These are phyloP conservation scores for Alternaria viburni DNA, from an alignment of 2,329 filamentous ascomycete species.

Conservation along the genomic window DNA sequence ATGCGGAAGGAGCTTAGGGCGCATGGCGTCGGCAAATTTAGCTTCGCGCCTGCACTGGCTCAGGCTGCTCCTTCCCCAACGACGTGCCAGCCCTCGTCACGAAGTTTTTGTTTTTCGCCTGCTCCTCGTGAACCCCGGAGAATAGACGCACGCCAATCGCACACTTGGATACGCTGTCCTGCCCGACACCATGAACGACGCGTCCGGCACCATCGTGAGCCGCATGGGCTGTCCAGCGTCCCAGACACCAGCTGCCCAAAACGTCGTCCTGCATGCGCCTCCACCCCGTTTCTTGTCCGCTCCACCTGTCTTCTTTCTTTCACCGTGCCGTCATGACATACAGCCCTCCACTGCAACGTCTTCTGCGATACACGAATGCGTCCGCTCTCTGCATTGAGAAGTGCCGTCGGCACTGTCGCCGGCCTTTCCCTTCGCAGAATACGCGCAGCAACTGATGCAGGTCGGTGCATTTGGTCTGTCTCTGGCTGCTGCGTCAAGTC, in stretches of 20 bases:
- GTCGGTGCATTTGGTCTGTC: conserved; percentile 25
- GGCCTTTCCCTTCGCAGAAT: conserved; percentile 22
- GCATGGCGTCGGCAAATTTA: conserved; percentile 37
- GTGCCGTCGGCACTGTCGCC: conserved; percentile 12
- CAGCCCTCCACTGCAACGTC: conserved; percentile 11
- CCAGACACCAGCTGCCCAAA: conserved; percentile 36
- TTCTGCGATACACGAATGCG: conserved; percentile 8
- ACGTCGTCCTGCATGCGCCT: conserved; percentile 41
- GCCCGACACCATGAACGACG: not conserved
- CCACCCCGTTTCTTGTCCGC: conserved; percentile 30
- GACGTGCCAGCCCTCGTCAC: not conserved
- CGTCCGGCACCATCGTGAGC: conserved; percentile 12
- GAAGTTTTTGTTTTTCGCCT: conserved; percentile 5
- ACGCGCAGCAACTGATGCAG: conserved; percentile 27
- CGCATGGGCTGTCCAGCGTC: conserved; percentile 31
- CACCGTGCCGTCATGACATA: conserved; percentile 22
- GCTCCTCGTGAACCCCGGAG: not conserved
- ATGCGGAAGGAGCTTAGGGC: conserved; percentile 19
- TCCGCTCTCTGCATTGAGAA: conserved; percentile 8
- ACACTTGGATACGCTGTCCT: not conserved
- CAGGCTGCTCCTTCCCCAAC: conserved; percentile 18
- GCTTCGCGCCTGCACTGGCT: conserved; percentile 29
- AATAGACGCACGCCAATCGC: conserved; percentile 6
- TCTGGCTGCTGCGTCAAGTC: conserved; percentile 25
- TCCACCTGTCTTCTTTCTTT: conserved; percentile 29